Evolutionary conservation across 768 basidiomycete genomes (phyloP).

Genomic region (Suillus bovinus): DNA sequence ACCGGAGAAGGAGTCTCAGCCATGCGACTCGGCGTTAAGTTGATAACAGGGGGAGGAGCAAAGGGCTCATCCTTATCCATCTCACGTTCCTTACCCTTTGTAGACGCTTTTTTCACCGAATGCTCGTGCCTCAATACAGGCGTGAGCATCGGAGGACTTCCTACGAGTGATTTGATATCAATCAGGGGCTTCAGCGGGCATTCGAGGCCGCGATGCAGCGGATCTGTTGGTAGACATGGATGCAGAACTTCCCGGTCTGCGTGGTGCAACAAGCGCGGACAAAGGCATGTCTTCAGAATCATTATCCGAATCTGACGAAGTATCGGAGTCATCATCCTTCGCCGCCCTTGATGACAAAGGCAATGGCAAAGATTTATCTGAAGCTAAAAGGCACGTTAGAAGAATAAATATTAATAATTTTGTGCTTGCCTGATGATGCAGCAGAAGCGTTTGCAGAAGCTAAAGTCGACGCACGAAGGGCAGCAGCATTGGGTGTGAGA

Average conservation of each 20-base stretch:
- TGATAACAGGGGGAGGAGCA: constrained; percentile 29
- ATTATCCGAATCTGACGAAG: constrained; percentile 35
- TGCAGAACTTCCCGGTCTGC: constrained; percentile 63
- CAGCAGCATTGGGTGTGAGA: constrained; percentile 49
- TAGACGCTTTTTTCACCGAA: constrained; percentile 25
- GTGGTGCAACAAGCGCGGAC: constrained; percentile 58
- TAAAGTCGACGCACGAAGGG: constrained; percentile 48
- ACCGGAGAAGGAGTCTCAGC: constrained; percentile 14
- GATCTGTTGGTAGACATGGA: constrained; percentile 35
- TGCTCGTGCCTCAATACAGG: constrained; percentile 31
- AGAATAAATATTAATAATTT: not conserved
- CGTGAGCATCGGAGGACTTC: constrained; percentile 37
- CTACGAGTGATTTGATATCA: constrained; percentile 33
- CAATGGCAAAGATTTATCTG: not conserved
- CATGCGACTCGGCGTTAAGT: constrained; percentile 19
- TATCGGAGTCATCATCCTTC: constrained; percentile 24
- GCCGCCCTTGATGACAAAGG: constrained; percentile 11
- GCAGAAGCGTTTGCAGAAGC: constrained; percentile 33
- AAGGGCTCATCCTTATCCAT: constrained; percentile 29
- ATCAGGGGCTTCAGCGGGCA: constrained; percentile 46
- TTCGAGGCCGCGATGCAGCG: constrained; percentile 25
- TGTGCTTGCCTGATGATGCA: constrained; percentile 31
- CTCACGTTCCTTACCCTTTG: constrained; percentile 21
- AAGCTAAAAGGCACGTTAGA: not conserved
- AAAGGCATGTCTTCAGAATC: constrained; percentile 66